Evolutionary conservation across 2,329 filamentous ascomycete genomes (phyloP), one percentile per base, ranked within the genome.

Genomic region (Fusarium austroafricanum): DNA sequence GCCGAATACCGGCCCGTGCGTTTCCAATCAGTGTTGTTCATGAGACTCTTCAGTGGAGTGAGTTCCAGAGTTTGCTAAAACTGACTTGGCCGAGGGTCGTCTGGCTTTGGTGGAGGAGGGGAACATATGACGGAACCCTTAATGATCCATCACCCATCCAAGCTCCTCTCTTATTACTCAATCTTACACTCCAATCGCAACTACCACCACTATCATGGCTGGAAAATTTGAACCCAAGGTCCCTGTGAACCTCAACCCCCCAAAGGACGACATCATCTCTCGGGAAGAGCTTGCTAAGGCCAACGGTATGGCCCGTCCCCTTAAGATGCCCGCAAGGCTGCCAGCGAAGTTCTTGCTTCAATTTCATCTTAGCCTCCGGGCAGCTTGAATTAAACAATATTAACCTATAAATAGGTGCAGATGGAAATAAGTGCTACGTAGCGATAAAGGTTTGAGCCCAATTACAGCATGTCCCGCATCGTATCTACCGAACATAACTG

Each of bases 231-330:
- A 92, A 77, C 93, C 93, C 42, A 96, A 96, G 80, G 82, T 83
- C 28, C 86, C 92, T 5, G 90, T 96, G 62, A 81, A 89, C 58
- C 87, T 99, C 61, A 85, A 91, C 59, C 90, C 93, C 37, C 96
- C 96, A 15, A 98, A 96, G 82, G 87, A 93, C 76, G 94, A 97
- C 74, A 87, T 87, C 37, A 97, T 99, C 73, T 89, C 90, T n/a
- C 75, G 85, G 3, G 92, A 96, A 60, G 89, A 95, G 73, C 85
- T 99, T 65, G 85, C 90, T 38, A 90, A 91, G 78, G 93, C 93
- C 73, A 89, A 96, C 77, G 96, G 96, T 97, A 84, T 75, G 89
- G 79, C 28, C 39, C 35, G n/a, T 28, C 47, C 53, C 47, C 44
- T 26, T 12, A 33, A 29, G n/a, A 33, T 39, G 35, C 23, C 40